Evolutionary conservation across 164 flowering plant genomes (phyloP), one percentile per base, ranked within the genome.

Genomic region (Liquidambar formosana): DNA sequence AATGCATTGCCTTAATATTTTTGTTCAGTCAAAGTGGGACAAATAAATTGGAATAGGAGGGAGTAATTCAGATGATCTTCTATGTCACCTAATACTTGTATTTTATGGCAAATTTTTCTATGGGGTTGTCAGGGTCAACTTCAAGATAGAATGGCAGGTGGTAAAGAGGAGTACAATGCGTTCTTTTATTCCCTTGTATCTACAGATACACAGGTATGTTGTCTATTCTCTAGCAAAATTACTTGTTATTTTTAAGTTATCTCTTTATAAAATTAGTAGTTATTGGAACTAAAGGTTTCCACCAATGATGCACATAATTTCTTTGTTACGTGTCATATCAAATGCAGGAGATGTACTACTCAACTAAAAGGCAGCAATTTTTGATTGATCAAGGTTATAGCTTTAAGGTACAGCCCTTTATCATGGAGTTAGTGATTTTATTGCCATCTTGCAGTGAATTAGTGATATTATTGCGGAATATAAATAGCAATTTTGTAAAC

Each of bases 321-420:
- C 53, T 67, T 10, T 59, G 13, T 33, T 18, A 16, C 22, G 0
- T 25, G 21, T n/a, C 10, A 48, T 45, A 45, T 53, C 9, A 13
- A 60, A 38, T 28, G 56, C 65, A 68, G 65, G 71, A 68, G 65
- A 68, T 68, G 98, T 94, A 92, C 76, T 94, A 94, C 77, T 94
- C 97, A 49, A 90, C 93, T 13, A 94, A 94, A 75, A 86, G 99
- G 74, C 99, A 96, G 78, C 99, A 95, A 75, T 95, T 95, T 80
- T 72, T 93, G 85, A 92, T 96, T 53, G 99, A 96, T 78, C 98
- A 96, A 82, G 99, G 99, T 76, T 96, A 96, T 69, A 95, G 98
- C 79, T 95, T 95, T 64, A 95, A 95, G 97, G 98, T 94, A n/a
- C n/a, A 76, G 19, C n/a, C 21, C 18, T 8, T 67, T 15, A 33